Base-by-base conservation (phyloP, 2,329 filamentous ascomycete species). In the Diaporthe helianthi region DNA sequence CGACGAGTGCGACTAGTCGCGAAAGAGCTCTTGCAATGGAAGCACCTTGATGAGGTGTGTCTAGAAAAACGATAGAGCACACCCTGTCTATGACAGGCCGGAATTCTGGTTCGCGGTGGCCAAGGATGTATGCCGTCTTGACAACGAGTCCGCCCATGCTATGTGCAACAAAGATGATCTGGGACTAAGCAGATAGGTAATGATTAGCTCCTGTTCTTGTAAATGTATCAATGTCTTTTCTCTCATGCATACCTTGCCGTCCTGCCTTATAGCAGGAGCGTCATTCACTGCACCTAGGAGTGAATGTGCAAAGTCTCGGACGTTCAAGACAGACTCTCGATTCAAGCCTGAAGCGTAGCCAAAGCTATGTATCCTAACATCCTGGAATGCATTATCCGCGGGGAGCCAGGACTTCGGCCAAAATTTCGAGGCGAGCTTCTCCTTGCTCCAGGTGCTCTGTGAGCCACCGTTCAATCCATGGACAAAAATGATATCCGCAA, bases 91-190 rank as follows among this genome's bases (percentile, higher is more conserved):
- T 73, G 2, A 80, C 36, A 0, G 70, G 26, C 2, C 65, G 17
- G 60, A 75, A 80, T 1, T 72, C 71, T 0, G 44, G n/a, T 0
- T 71, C 58, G 12, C 76, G 73, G 5, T 70, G 69, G 2, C 73
- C 76, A 0, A 80, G 68, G 12, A 81, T 75, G 51, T 75, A 79
- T 0, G 79, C 79, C 68, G 76, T 76, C 65, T 81, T 81, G 29
- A 77, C 73, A 1, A 81, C 76, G 0, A 81, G 72, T 0, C 79
- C 80, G 6, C 80, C 80, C 78, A 82, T 80, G 64, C 78, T 80
- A 55, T 82, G 80, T 3, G 73, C 79, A 22, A 81, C 73, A 15
- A 82, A 75, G 12, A 82, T 73, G 4, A 80, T 44, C 19, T 44
- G 13, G 7, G 41, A 44, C 41, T 44, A 44, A 6, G 19, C 8